Evolutionary conservation across 208 protist species (phyloP).

Genomic region (Trypanosoma conorhini): DNA sequence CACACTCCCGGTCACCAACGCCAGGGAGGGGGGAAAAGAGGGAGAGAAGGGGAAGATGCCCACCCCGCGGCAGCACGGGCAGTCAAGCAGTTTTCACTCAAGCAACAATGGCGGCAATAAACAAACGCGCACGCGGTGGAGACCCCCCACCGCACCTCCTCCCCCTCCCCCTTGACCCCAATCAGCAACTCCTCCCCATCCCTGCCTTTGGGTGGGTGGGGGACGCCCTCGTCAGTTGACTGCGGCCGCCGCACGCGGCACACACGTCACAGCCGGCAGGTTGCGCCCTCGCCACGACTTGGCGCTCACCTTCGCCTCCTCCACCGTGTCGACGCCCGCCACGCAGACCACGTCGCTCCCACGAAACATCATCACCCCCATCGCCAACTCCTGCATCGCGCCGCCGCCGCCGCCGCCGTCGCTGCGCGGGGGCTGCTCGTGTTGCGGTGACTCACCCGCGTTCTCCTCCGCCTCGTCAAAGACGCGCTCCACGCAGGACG

Average conservation of each 20-base stretch:
- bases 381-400: constrained; percentile 43
- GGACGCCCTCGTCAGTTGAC: neutral
- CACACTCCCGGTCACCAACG: neutral
- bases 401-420: neutral
- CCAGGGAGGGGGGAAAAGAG: neutral
- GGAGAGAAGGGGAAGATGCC: neutral
- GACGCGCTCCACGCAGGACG: constrained; percentile 61
- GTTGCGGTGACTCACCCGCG: neutral
- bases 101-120: neutral
- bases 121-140: neutral
- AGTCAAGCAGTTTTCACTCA: neutral
- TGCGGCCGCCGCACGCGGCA: constrained; percentile 11
- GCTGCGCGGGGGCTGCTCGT: neutral
- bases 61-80: no score
- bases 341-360: constrained; percentile 75
- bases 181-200: neutral
- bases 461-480: constrained; percentile 36
- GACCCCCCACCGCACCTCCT: neutral
- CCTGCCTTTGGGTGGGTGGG: neutral
- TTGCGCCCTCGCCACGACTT: constrained; percentile 49
- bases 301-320: constrained; percentile 65
- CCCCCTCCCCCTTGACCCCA: neutral
- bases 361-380: constrained; percentile 78
- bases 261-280: constrained; percentile 48
- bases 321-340: constrained; percentile 64